A percentile compares a stretch with the other conserved stretches of the same genome.
Evolutionary conservation across 306 rosid genomes (phyloP).

Genomic region (Lathyrus sativus): DNA sequence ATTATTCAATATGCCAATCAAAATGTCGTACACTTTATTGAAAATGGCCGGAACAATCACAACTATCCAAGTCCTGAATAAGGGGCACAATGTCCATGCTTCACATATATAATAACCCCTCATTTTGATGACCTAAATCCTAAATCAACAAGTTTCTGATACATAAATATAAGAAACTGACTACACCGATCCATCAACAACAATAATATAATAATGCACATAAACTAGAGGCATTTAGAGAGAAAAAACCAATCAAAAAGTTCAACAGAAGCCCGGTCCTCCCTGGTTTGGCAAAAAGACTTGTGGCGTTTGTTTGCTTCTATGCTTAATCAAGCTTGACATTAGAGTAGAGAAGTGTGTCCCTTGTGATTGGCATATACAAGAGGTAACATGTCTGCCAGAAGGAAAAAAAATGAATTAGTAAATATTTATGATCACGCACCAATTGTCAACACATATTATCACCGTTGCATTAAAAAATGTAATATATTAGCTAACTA

Average conservation of each 20-base stretch:
- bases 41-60: slow-evolving; percentile 35
- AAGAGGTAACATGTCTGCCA: slow-evolving; percentile 68
- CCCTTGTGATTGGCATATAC: slow-evolving; percentile 80
- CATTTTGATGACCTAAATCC: slow-evolving; percentile 32
- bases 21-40: slow-evolving; percentile 39
- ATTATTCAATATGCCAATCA: slow-evolving; percentile 14
- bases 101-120: slow-evolving; percentile 37
- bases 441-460: slow-evolving; percentile 19
- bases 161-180: slow-evolving; percentile 36
- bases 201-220: slow-evolving; percentile 39
- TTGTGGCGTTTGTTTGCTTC: slow-evolving; percentile 22
- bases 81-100: slow-evolving; percentile 33
- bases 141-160: slow-evolving; percentile 38
- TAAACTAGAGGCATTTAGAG: slow-evolving; percentile 41
- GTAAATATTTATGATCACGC: slow-evolving; percentile 15
- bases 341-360: slow-evolving; percentile 84
- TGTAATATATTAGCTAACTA: background rate
- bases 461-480: slow-evolving; percentile 11
- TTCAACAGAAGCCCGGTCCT: slow-evolving; percentile 39
- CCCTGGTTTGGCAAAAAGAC: slow-evolving; percentile 35
- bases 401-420: slow-evolving; percentile 14
- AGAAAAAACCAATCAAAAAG: slow-evolving; percentile 41
- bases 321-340: slow-evolving; percentile 79
- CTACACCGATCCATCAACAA: slow-evolving; percentile 48
- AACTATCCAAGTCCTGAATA: slow-evolving; percentile 29